Evolutionary conservation across 225 moss, liverwort and hornwort species (phyloP), one percentile per base, ranked within the genome.

Genomic region (Polytrichum formosum): DNA sequence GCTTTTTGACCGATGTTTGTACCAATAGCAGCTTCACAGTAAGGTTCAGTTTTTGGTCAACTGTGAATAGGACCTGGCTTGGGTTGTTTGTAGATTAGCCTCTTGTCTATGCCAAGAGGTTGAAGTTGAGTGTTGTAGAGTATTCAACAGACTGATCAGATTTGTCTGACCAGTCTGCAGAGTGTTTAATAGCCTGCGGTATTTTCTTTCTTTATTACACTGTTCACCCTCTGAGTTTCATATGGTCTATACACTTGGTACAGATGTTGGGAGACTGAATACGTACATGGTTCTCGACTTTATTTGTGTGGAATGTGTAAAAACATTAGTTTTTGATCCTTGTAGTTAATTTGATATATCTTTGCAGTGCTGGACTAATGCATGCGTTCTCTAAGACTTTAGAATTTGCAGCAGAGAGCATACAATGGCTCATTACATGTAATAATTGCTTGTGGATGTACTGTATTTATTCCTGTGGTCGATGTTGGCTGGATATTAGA

Each of bases 151-250:
- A 28, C 33, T 70, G 70, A 56, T 76, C 54, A 71, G 76, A 56
- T 70, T 70, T 64, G 19, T 68, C 67, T 68, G 62, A 71, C 22
- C 63, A 27, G 61, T 62, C 37, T 71, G 81, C 73, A 84, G 84
- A 77, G 85, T 72, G 75, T 81, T 69, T 76, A 74, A 66, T 67
- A 82, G 74, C 33, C 71, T 82, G 81, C 81, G 81, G 79, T 79
- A 79, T 74, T 76, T 81, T 79, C 31, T 73, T 56, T 55, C 5
- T 46, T 26, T 56, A 37, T 67, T 67, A 58, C 56, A 30, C 61
- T 69, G 31, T 80, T 28, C 58, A 26, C 53, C 53, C 53, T 62
- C 37, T 59, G 75, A 65, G 61, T 65, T 68, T 56, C 26, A 7
- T 54, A 64, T 37, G 54, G n/a, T 28, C 59, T 78, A 81, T 80